Percentiles rank a stretch among this genome's conserved stretches.
These are phyloP conservation scores for Dactylonectria estremocensis DNA, from an alignment of 2,329 filamentous ascomycete genomes.

Conservation along the genomic window DNA sequence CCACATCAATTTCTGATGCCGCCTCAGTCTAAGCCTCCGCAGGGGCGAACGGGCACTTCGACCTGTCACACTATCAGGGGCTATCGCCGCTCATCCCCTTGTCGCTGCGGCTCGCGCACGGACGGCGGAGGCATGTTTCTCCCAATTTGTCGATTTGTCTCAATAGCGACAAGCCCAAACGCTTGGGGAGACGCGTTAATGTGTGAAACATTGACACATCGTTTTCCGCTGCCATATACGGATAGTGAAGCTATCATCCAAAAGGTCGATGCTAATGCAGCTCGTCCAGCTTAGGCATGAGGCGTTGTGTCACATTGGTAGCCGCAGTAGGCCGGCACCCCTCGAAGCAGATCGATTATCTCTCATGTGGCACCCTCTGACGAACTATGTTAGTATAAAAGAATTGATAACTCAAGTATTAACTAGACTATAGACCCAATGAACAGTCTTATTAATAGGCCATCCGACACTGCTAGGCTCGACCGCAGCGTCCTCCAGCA, in stretches of 20 bases:
- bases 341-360: too few species aligned
- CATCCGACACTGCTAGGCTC: too few species aligned
- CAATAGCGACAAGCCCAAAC: background rate
- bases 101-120: background rate
- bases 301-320: background rate
- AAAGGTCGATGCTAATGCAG: background rate
- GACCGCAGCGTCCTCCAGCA: too few species aligned
- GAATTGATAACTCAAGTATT: too few species aligned
- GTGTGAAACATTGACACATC: background rate
- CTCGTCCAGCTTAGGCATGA: background rate
- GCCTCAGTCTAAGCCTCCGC: too few species aligned
- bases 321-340: too few species aligned
- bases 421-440: too few species aligned
- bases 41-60: too few species aligned
- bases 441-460: too few species aligned
- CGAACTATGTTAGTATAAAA: too few species aligned
- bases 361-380: too few species aligned
- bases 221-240: background rate
- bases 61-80: background rate
- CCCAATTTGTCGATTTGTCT: background rate
- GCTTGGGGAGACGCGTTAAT: background rate
- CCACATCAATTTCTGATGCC: too few species aligned
- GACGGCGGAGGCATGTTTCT: background rate
- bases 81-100: background rate
- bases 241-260: background rate